phyloP scores from a whole-genome alignment of 495 filamentous ascomycete genomes.

The Tuber borchii region DNA sequence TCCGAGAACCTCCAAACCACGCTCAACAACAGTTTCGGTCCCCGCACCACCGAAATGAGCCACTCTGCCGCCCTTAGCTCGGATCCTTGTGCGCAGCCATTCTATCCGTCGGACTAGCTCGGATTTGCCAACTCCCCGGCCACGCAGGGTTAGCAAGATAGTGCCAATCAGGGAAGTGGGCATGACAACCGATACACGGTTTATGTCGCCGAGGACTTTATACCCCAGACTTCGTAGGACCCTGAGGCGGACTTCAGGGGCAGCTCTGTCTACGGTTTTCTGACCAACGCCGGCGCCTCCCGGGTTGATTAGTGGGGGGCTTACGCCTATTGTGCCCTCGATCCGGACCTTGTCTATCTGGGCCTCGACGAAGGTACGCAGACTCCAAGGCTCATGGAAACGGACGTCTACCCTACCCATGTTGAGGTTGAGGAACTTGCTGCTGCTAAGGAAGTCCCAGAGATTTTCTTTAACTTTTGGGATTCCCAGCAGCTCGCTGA shows the following conservation, averaged over 20 bases:
- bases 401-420: constrained; percentile 89
- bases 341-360: constrained; percentile 52
- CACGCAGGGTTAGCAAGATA: constrained; percentile 81
- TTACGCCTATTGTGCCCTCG: constrained; percentile 30
- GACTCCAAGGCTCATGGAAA: constrained; percentile 91
- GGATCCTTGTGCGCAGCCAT: constrained; percentile 80
- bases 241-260: constrained; percentile 47
- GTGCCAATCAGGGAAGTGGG: constrained; percentile 92
- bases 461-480: constrained; percentile 94
- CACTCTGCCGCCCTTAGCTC: constrained; percentile 77
- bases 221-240: constrained; percentile 81
- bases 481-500: constrained; percentile 83
- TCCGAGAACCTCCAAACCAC: constrained; percentile 84
- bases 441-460: constrained; percentile 76
- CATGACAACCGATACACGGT: constrained; percentile 94
- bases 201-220: constrained; percentile 86
- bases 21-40: constrained; percentile 73
- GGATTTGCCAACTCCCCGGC: constrained; percentile 78
- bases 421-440: constrained; percentile 78
- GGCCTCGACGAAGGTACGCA: constrained; percentile 68
- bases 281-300: constrained; percentile 13
- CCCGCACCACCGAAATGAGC: constrained; percentile 82
- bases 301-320: constrained; percentile 12
- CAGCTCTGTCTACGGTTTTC: constrained; percentile 43
- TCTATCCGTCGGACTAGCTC: constrained; percentile 82